phyloP scores from a whole-genome alignment of 208 protist genomes.

The Trypanosoma vivax region DNA sequence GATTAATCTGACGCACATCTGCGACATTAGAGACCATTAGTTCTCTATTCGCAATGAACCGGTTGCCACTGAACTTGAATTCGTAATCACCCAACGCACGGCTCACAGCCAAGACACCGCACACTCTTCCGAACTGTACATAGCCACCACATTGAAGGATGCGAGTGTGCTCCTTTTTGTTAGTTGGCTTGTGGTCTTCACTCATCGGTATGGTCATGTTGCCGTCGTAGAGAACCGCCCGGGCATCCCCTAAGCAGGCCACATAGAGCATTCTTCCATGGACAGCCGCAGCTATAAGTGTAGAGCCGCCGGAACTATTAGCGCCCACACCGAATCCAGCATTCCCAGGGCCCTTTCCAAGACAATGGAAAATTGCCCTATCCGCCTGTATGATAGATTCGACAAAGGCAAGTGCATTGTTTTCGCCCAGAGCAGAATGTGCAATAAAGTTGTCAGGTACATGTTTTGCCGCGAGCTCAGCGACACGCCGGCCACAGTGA shows the following conservation, averaged over 20 bases:
- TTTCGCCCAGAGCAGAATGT: conserved; percentile 56
- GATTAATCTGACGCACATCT: conserved; percentile 63
- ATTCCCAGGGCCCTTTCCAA: conserved; percentile 5
- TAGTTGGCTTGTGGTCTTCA: conserved; percentile 89
- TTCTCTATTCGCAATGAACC: conserved; percentile 26
- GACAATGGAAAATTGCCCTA: conserved; percentile 30
- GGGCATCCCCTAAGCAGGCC: conserved; percentile 83
- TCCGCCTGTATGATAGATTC: conserved; percentile 73
- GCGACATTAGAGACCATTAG: conserved; percentile 79
- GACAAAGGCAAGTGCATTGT: conserved; percentile 67
- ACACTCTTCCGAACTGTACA: conserved; percentile 90
- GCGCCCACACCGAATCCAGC: not conserved
- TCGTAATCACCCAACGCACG: conserved; percentile 88
- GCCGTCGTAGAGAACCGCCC: conserved; percentile 71
- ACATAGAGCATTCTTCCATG: conserved; percentile 77
- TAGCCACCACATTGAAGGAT: conserved; percentile 81
- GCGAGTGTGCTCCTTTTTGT: conserved; percentile 54
- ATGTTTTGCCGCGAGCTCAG: conserved; percentile 46
- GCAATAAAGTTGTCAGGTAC: conserved; percentile 56
- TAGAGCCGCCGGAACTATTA: conserved; percentile 45
- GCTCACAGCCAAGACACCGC: conserved; percentile 85
- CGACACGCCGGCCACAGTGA: conserved; percentile 75
- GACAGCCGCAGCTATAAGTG: conserved; percentile 59
- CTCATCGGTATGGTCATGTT: conserved; percentile 81
- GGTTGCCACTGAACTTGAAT: conserved; percentile 73